Evolutionary conservation across 2,329 filamentous ascomycete genomes (phyloP), one percentile per base, ranked within the genome.

Genomic region (Sporothrix brunneoviolacea): DNA sequence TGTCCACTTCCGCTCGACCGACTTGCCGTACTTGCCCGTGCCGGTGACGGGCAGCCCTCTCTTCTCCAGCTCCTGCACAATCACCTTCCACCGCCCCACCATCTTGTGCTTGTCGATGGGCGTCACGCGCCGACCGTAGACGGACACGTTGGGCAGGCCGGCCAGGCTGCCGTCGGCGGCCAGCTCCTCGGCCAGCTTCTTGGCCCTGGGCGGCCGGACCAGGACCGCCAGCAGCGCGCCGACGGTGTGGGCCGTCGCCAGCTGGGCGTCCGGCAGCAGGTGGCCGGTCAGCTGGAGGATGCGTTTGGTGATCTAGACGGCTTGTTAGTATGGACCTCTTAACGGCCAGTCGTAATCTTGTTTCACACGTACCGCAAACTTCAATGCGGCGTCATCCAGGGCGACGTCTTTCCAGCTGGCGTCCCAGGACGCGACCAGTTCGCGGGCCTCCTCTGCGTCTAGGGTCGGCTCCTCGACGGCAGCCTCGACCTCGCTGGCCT

Each of bases 281-380:
- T 83, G 79, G 54, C 88, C 88, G n/a, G 85, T 91, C 54, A 95
- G 74, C 65, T 93, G 86, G 65, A 85, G 81, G 54, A 90, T 71
- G 53, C 88, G 84, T 70, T 95, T 95, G 61, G 83, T 71, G 57
- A 93, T 76, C 91, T 96, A 40, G 28, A 42, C 21, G 12, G n/a
- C n/a, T n/a, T n/a, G n/a, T n/a, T n/a, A n/a, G n/a, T n/a, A n/a
- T n/a, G n/a, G n/a, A n/a, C n/a, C n/a, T n/a, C n/a, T n/a, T n/a
- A n/a, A n/a, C n/a, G n/a, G n/a, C n/a, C n/a, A n/a, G n/a, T n/a
- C n/a, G n/a, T n/a, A n/a, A n/a, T n/a, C n/a, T n/a, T n/a, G n/a
- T n/a, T n/a, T n/a, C 35, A 15, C 58, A 75, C 83, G 57, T 77
- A 93, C 88, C 51, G 82, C 80, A 71, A 93, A 91, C 64, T 87